A percentile compares a stretch with the other conserved stretches of the same genome.
These are phyloP conservation scores for Trichoderma oligosporum DNA, from an alignment of 2,329 filamentous ascomycete genomes.

Conservation along the genomic window DNA sequence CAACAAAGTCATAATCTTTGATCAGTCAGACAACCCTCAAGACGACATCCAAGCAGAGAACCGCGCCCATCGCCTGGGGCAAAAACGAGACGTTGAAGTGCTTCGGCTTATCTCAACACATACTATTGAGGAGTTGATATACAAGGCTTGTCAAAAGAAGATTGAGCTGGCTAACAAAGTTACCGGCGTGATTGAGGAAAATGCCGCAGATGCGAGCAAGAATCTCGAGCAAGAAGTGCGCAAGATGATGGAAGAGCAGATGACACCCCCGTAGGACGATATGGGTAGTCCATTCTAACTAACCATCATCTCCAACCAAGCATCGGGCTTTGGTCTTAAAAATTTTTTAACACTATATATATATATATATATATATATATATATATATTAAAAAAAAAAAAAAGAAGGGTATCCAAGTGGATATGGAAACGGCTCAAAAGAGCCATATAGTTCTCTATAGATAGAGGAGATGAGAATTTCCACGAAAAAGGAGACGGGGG, in stretches of 20 bases:
- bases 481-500: background rate
- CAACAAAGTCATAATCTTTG: constrained; percentile 97
- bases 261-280: constrained; percentile 38
- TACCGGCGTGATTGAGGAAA: constrained; percentile 40
- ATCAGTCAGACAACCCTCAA: constrained; percentile 95
- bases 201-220: constrained; percentile 28
- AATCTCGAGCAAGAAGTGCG: constrained; percentile 45
- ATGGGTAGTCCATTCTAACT: background rate
- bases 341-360: too few relatives aligned
- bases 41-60: constrained; percentile 99
- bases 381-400: too few relatives aligned
- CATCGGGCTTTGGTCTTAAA: constrained; percentile 19
- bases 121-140: constrained; percentile 91
- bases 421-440: too few relatives aligned
- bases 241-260: constrained; percentile 40
- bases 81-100: constrained; percentile 86
- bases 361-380: too few relatives aligned
- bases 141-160: constrained; percentile 87
- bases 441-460: too few relatives aligned
- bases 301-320: background rate
- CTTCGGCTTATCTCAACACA: constrained; percentile 74
- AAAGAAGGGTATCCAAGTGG: too few relatives aligned
- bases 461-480: background rate
- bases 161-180: constrained; percentile 73
- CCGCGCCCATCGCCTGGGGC: constrained; percentile 88